These are phyloP conservation scores for Chimonanthus praecox DNA, from an alignment of 164 flowering plant genomes.

Conservation along the genomic window DNA sequence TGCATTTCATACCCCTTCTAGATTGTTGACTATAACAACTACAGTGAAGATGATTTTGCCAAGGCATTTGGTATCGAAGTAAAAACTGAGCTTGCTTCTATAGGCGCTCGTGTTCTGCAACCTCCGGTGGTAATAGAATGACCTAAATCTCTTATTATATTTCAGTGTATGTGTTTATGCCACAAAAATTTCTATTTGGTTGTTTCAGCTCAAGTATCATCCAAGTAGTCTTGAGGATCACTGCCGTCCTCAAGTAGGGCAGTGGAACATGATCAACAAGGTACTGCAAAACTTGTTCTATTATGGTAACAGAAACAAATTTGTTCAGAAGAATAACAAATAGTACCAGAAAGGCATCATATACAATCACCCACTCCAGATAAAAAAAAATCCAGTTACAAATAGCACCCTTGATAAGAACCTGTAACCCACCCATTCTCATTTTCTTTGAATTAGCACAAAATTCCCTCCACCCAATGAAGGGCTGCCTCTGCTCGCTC, in stretches of 20 bases:
- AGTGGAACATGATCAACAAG: slow-evolving; percentile 95
- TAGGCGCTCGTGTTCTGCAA: slow-evolving; percentile 89
- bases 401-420: no score
- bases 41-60: slow-evolving; percentile 66
- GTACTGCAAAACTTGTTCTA: slow-evolving; percentile 13
- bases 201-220: slow-evolving; percentile 80
- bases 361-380: no score
- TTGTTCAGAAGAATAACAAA: no score
- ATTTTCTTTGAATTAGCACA: no score
- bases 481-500: no score
- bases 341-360: no score
- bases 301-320: no score
- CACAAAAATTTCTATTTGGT: not conserved
- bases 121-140: slow-evolving; percentile 61
- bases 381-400: no score
- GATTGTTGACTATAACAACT: slow-evolving; percentile 84
- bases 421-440: no score
- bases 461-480: no score
- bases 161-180: not conserved
- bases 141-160: no score
- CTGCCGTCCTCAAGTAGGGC: slow-evolving; percentile 83
- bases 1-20: slow-evolving; percentile 14
- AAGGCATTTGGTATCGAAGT: slow-evolving; percentile 76
- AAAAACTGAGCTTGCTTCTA: slow-evolving; percentile 67
- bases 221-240: slow-evolving; percentile 77